Evolutionary conservation across 352 stramenopile species (phyloP).

Genomic region (Pythium plurisporium): DNA sequence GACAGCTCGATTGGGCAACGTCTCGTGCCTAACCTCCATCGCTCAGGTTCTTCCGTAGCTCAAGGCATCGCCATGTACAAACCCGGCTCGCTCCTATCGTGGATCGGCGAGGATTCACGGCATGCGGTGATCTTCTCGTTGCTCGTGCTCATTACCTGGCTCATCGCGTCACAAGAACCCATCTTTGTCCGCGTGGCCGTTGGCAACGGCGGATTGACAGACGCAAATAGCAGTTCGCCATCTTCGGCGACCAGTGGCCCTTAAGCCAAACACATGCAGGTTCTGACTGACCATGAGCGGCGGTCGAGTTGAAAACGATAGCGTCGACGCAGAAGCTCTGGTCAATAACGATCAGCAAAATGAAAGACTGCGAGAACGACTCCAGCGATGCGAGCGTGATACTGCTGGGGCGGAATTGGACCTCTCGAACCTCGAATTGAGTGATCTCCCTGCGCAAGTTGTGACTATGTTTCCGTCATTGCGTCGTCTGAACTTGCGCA

Average conservation of each 20-base stretch:
- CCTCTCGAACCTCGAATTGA: slow-evolving; percentile 40
- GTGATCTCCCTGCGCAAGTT: slow-evolving; percentile 30
- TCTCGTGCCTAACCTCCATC: background rate
- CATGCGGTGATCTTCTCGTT: slow-evolving; percentile 56
- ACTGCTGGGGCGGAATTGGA: slow-evolving; percentile 39
- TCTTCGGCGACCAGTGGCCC: too few species aligned
- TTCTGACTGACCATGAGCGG: too few species aligned
- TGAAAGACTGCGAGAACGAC: slow-evolving; percentile 22
- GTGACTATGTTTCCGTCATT: slow-evolving; percentile 35
- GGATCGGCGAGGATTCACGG: slow-evolving; percentile 63
- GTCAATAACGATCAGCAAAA: background rate
- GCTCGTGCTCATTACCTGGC: slow-evolving; percentile 55
- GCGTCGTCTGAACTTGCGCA: slow-evolving; percentile 41
- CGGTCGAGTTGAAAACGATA: background rate
- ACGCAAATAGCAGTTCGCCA: slow-evolving; percentile 17
- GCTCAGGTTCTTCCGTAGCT: background rate
- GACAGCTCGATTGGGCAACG: background rate
- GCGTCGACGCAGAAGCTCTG: background rate
- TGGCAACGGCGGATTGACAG: background rate
- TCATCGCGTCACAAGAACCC: slow-evolving; percentile 34
- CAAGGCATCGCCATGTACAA: slow-evolving; percentile 37
- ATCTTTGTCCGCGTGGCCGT: background rate
- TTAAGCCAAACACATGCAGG: too few species aligned
- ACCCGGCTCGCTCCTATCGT: slow-evolving; percentile 61
- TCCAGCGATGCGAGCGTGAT: slow-evolving; percentile 20